phyloP scores from a whole-genome alignment of 495 filamentous ascomycete genomes.

The Hypoxylon cercidicola region DNA sequence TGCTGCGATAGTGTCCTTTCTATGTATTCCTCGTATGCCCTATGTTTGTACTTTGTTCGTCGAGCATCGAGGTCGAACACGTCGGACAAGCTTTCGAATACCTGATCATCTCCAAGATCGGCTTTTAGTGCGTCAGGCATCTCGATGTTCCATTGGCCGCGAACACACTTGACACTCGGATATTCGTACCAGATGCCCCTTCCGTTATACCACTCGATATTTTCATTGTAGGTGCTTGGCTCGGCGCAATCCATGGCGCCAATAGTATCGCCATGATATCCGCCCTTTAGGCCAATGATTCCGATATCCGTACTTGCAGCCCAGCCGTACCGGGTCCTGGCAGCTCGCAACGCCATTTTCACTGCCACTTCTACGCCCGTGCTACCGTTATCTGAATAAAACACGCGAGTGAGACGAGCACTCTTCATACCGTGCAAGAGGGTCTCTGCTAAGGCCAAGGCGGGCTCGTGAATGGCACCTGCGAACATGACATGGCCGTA shows the following conservation, averaged over 20 bases:
- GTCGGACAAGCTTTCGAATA: slow-evolving; percentile 62
- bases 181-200: slow-evolving; percentile 81
- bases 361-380: slow-evolving; percentile 82
- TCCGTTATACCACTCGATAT: slow-evolving; percentile 82
- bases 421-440: slow-evolving; percentile 68
- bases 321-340: slow-evolving; percentile 72
- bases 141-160: slow-evolving; percentile 71
- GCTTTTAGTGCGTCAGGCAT: slow-evolving; percentile 59
- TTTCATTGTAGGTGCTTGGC: slow-evolving; percentile 75
- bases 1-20: slow-evolving; percentile 59
- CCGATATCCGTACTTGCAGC: slow-evolving; percentile 61
- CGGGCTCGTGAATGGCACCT: slow-evolving; percentile 75
- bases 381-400: slow-evolving; percentile 83
- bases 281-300: slow-evolving; percentile 76
- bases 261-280: slow-evolving; percentile 85
- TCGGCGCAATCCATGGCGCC: slow-evolving; percentile 83
- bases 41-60: slow-evolving; percentile 50
- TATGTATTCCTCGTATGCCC: slow-evolving; percentile 69
- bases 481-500: slow-evolving; percentile 91
- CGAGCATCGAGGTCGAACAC: slow-evolving; percentile 71
- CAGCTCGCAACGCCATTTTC: slow-evolving; percentile 79
- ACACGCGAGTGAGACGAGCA: slow-evolving; percentile 70
- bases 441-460: slow-evolving; percentile 68
- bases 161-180: slow-evolving; percentile 70
- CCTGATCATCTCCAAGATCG: slow-evolving; percentile 55